Percentiles rank a stretch among this genome's conserved stretches.
phyloP scores from a whole-genome alignment of 2,329 filamentous ascomycete genomes.

The Leptosphaerulina australis region DNA sequence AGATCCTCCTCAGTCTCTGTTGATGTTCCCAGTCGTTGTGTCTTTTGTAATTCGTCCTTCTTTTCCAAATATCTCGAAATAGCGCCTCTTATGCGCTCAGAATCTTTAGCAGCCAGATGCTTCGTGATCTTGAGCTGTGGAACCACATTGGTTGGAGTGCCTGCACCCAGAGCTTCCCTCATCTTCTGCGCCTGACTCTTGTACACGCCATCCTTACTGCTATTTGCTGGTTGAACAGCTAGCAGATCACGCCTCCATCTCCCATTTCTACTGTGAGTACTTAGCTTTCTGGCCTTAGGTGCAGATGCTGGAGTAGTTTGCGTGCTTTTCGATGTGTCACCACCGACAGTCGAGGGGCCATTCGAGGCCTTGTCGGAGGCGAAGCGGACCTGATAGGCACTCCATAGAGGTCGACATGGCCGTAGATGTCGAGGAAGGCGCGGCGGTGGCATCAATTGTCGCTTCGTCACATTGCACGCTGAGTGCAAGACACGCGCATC shows the following conservation, averaged over 20 bases:
- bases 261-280: neutral
- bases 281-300: neutral
- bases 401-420: constrained; percentile 53
- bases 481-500: constrained; percentile 11
- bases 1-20: neutral
- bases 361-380: constrained; percentile 29
- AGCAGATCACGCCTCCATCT: neutral
- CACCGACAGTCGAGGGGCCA: constrained; percentile 18
- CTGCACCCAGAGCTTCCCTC: neutral
- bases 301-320: neutral
- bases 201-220: neutral
- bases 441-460: constrained; percentile 54
- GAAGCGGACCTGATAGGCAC: constrained; percentile 42
- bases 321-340: constrained; percentile 17
- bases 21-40: neutral
- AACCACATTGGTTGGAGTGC: neutral
- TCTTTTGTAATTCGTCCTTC: neutral
- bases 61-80: neutral
- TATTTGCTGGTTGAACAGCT: neutral
- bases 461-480: constrained; percentile 43
- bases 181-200: constrained; percentile 5
- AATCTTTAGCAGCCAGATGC: neutral
- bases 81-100: neutral
- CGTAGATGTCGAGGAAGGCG: constrained; percentile 51
- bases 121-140: neutral